A percentile compares a stretch with the other conserved stretches of the same genome.
phyloP scores from a whole-genome alignment of 768 basidiomycete genomes.

The Podaxis carcinomalis region DNA sequence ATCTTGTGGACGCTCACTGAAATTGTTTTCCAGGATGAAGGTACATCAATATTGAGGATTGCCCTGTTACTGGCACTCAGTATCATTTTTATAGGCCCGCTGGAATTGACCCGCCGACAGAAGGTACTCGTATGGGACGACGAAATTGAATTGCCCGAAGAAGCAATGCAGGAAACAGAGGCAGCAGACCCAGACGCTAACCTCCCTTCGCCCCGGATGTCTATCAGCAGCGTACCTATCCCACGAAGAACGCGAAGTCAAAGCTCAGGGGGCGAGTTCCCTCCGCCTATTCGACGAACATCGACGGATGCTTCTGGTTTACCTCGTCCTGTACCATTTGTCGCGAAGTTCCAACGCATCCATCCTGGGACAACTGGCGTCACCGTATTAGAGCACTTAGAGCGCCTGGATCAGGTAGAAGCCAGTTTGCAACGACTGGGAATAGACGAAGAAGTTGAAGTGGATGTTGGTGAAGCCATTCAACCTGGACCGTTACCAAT shows the following conservation, averaged over 20 bases:
- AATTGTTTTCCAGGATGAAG: slow-evolving; percentile 59
- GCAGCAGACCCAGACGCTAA: slow-evolving; percentile 28
- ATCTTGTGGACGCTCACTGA: slow-evolving; percentile 1
- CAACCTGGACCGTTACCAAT: slow-evolving; percentile 21
- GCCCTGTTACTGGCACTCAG: slow-evolving; percentile 1
- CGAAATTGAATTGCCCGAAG: slow-evolving; percentile 69
- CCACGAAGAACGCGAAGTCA: slow-evolving; percentile 53
- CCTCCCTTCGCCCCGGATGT: slow-evolving; percentile 54
- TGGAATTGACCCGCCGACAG: slow-evolving; percentile 81
- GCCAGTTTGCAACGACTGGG: slow-evolving; percentile 75
- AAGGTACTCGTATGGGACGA: slow-evolving; percentile 87
- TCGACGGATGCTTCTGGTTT: slow-evolving; percentile 61
- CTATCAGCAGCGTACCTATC: slow-evolving; percentile 57
- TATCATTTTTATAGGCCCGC: slow-evolving; percentile 52
- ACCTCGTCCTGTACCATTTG: slow-evolving; percentile 76
- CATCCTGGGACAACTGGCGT: slow-evolving; percentile 87
- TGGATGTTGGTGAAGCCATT: slow-evolving; percentile 60
- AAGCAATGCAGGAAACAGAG: slow-evolving; percentile 27
- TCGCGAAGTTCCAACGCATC: slow-evolving; percentile 77
- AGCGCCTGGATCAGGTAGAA: slow-evolving; percentile 79
- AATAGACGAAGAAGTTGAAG: slow-evolving; percentile 49
- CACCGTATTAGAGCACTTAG: slow-evolving; percentile 79
- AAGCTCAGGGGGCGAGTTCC: slow-evolving; percentile 67
- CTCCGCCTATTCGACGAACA: slow-evolving; percentile 62
- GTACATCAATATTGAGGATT: slow-evolving; percentile 26